These are phyloP conservation scores for Pneumocystis murina DNA, from an alignment of 1,139 yeast genomes.

Conservation along the genomic window DNA sequence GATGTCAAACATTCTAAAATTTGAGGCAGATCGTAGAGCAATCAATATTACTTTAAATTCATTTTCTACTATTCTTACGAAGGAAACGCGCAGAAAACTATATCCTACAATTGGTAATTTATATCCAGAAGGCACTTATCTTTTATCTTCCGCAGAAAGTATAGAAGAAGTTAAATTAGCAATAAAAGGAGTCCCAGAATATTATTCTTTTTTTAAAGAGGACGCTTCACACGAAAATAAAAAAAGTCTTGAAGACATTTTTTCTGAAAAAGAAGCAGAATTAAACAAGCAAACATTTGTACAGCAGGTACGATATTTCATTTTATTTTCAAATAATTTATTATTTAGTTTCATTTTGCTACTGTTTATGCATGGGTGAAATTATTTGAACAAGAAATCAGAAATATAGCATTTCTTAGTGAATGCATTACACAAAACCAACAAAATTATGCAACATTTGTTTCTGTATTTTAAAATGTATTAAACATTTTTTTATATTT, in stretches of 20 bases:
- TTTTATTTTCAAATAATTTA: background rate
- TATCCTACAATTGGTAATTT: slow-evolving; percentile 72
- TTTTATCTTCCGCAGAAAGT: slow-evolving; percentile 66
- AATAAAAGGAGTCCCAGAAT: slow-evolving; percentile 61
- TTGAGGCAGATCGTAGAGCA: slow-evolving; percentile 91
- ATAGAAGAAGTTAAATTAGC: slow-evolving; percentile 65
- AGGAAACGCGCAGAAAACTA: slow-evolving; percentile 53
- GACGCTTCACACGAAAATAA: slow-evolving; percentile 17
- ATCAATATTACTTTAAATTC: slow-evolving; percentile 87
- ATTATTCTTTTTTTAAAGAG: slow-evolving; percentile 51
- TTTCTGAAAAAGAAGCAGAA: slow-evolving; percentile 83
- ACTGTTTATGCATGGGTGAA: slow-evolving; percentile 95
- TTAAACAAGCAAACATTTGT: slow-evolving; percentile 86
- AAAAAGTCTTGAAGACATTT: slow-evolving; percentile 78
- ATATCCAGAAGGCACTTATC: slow-evolving; percentile 57
- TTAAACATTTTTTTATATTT: background rate
- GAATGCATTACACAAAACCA: slow-evolving; percentile 56
- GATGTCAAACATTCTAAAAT: slow-evolving; percentile 60
- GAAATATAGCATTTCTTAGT: slow-evolving; percentile 96
- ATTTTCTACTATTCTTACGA: slow-evolving; percentile 58
- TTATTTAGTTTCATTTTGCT: slow-evolving; percentile 47
- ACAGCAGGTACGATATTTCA: slow-evolving; percentile 28
- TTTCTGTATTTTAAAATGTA: background rate
- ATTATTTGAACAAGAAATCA: slow-evolving; percentile 87
- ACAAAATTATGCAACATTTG: slow-evolving; percentile 19